A percentile compares a stretch with the other conserved stretches of the same genome.
Conservation (phyloP, 345 rosid species). For the Linum tenue region DNA sequence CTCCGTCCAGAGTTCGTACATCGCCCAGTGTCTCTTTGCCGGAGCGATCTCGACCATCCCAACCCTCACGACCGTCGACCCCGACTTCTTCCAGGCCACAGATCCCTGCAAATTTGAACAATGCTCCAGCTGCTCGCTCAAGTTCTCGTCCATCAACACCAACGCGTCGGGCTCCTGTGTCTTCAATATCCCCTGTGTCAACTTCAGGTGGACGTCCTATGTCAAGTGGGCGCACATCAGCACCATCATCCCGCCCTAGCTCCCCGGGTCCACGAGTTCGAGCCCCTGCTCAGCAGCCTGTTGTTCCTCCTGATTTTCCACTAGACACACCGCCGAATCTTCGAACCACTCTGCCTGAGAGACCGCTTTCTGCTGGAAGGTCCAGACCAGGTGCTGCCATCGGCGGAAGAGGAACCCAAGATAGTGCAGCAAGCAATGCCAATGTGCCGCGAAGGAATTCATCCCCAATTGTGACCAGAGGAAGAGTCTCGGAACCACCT, state of each 20-base stretch:
- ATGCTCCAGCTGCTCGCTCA: slow-evolving; percentile 40
- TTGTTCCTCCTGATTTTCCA: slow-evolving; percentile 74
- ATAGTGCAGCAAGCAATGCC: slow-evolving; percentile 21
- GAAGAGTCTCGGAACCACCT: slow-evolving; percentile 58
- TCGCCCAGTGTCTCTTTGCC: slow-evolving; percentile 34
- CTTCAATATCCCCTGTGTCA: slow-evolving; percentile 41
- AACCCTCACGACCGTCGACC: slow-evolving; percentile 68
- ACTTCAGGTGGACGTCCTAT: slow-evolving; percentile 47
- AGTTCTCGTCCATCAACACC: slow-evolving; percentile 93
- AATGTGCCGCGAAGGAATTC: slow-evolving; percentile 60
- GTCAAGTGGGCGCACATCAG: slow-evolving; percentile 52
- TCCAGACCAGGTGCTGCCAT: slow-evolving; percentile 53
- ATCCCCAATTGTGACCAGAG: slow-evolving; percentile 74
- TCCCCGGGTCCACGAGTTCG: slow-evolving; percentile 79
- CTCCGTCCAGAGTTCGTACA: slow-evolving; percentile 75
- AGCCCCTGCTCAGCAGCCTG: slow-evolving; percentile 47
- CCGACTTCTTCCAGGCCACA: slow-evolving; percentile 87
- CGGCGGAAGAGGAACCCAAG: slow-evolving; percentile 44
- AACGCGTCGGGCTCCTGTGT: slow-evolving; percentile 56
- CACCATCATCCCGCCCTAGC: slow-evolving; percentile 67
- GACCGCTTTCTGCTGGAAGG: slow-evolving; percentile 96
- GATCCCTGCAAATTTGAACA: slow-evolving; percentile 41
- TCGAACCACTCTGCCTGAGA: slow-evolving; percentile 75
- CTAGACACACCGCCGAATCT: slow-evolving; percentile 92
- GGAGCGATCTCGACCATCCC: slow-evolving; percentile 54